Percentiles rank a stretch among this genome's conserved stretches.
phyloP scores from a whole-genome alignment of 345 rosid genomes.

The Streptanthus diversifolius region DNA sequence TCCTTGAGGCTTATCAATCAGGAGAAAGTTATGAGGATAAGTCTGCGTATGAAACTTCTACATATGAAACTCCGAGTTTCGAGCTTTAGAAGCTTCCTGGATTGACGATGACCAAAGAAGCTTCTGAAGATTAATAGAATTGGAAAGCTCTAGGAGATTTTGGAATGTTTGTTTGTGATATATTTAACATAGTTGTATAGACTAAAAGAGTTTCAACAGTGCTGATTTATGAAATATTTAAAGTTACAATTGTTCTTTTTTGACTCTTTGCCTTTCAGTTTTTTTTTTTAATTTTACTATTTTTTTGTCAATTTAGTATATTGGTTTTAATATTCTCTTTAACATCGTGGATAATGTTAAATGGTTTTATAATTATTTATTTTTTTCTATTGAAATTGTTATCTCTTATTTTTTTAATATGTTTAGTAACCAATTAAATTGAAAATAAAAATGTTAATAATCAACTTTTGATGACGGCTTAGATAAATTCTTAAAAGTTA shows the following conservation, averaged over 20 bases:
- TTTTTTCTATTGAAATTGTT: no score
- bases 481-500: no score
- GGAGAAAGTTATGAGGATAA: constrained; percentile 25
- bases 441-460: no score
- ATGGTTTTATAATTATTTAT: no score
- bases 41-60: constrained; percentile 22
- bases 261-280: not conserved
- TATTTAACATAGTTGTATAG: constrained; percentile 28
- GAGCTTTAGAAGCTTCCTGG: constrained; percentile 16
- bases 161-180: constrained; percentile 13
- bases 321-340: no score
- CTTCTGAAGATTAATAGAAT: not conserved
- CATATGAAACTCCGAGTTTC: constrained; percentile 20
- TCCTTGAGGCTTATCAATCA: constrained; percentile 43
- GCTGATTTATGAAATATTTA: not conserved
- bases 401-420: no score
- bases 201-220: constrained; percentile 5
- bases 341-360: no score
- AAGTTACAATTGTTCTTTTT: not conserved
- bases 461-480: no score
- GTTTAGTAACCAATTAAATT: no score
- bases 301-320: no score
- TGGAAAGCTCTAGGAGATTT: not conserved
- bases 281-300: no score
- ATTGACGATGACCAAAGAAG: not conserved